phyloP scores from a whole-genome alignment of 2,329 filamentous ascomycete genomes.

The Cordyceps tenuipes region DNA sequence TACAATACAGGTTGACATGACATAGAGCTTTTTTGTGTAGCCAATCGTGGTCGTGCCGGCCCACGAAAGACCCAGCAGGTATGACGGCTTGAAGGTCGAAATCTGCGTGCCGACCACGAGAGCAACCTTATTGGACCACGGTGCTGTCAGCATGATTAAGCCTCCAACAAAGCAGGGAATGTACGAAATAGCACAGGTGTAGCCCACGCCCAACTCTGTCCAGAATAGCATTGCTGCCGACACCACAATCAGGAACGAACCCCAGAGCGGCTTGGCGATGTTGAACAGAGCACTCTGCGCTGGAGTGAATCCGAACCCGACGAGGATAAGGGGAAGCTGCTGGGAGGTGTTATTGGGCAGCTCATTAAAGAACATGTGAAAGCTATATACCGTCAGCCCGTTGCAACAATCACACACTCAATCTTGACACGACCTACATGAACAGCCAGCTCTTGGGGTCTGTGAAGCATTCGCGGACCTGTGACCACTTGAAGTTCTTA shows the following conservation, averaged over 20 bases:
- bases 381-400: constrained; percentile 6
- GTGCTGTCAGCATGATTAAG: constrained; percentile 17
- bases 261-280: constrained; percentile 18
- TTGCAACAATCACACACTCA: too few relatives aligned
- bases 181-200: constrained; percentile 20
- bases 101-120: constrained; percentile 22
- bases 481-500: constrained; percentile 18
- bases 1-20: constrained; percentile 19
- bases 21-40: constrained; percentile 18
- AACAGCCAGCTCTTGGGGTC: constrained; percentile 19
- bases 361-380: constrained; percentile 22
- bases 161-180: constrained; percentile 19
- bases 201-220: constrained; percentile 18
- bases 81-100: constrained; percentile 23
- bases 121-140: constrained; percentile 22
- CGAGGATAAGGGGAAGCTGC: constrained; percentile 19
- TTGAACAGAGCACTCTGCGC: constrained; percentile 20
- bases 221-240: constrained; percentile 17
- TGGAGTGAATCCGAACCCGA: constrained; percentile 18
- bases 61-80: constrained; percentile 21
- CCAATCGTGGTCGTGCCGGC: constrained; percentile 19
- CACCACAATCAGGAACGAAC: constrained; percentile 16
- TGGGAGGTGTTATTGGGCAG: constrained; percentile 21
- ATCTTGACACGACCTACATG: constrained; percentile 5
- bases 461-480: constrained; percentile 16